Evolutionary conservation across 768 basidiomycete species (phyloP).

Genomic region (Cystobasidium ongulense): DNA sequence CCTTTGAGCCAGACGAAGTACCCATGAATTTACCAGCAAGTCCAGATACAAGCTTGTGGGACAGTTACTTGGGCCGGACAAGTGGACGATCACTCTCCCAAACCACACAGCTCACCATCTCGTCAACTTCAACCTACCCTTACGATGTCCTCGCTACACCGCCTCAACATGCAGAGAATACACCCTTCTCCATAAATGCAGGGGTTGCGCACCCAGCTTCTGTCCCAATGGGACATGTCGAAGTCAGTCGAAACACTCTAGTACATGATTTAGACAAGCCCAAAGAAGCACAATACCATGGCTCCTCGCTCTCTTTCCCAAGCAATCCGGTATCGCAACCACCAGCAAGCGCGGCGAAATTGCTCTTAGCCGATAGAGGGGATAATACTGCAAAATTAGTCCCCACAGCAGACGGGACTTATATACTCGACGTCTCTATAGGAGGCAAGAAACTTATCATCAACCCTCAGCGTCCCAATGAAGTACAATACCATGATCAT

Average conservation of each 20-base stretch:
- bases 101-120: background rate
- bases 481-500: conserved; percentile 7
- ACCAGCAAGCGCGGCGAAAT: background rate
- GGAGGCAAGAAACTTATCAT: conserved; percentile 20
- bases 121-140: background rate
- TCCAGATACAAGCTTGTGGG: background rate
- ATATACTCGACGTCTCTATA: conserved; percentile 22
- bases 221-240: background rate
- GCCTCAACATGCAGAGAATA: background rate
- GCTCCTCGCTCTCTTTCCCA: background rate
- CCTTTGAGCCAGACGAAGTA: background rate
- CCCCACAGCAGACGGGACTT: conserved; percentile 10
- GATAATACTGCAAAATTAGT: conserved; percentile 21
- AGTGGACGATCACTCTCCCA: background rate
- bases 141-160: background rate
- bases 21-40: background rate
- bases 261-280: background rate
- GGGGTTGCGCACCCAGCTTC: background rate
- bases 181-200: background rate
- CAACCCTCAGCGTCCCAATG: conserved; percentile 4
- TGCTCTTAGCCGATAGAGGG: conserved; percentile 20
- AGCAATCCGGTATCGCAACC: background rate
- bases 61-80: background rate
- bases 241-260: background rate
- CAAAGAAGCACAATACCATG: background rate